Base-by-base conservation (phyloP, 1,284 basidiomycete species). In the Trametes pubescens region DNA sequence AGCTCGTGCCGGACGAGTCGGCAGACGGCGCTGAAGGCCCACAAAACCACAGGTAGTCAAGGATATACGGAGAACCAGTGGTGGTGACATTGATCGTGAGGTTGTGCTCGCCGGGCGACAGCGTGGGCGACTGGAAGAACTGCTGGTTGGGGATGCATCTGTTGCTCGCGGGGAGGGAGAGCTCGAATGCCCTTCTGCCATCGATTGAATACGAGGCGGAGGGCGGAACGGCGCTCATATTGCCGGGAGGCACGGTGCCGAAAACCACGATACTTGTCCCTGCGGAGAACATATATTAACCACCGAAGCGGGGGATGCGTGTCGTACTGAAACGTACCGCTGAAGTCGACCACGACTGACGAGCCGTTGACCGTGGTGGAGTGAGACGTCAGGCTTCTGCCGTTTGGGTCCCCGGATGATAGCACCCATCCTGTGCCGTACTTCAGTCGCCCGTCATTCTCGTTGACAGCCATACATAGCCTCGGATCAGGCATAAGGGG, bases 251-350 rank as follows among this genome's bases (percentile, higher is more conserved):
- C 13, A 83, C 77, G 18, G 78, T 79, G 1, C 82, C 82, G 56
- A 80, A 78, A 8, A 83, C 79, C 4, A 77, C 70, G 22, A 84
- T 77, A n/a, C 74, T 78, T 26, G 76, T 80, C 21, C 81, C 82
- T 84, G 34, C 14, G 11, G 7, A 21, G 22, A 16, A 26, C n/a
- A 6, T 21, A 34, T 4, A 43, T 37, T 21, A 18, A 22, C 21
- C 16, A 7, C 7, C 4, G 34, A 38, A 8, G 11, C 1, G 7
- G 11, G 21, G 2, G 29, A 32, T 32, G 8, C 13, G 26, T 18
- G 4, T 13, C 2, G 3, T 16, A 7, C 38, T 8, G 9, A 21
- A n/a, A 47, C 53, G 13, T 16, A 62, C 61, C 55, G 24, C 38
- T 21, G 22, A 57, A 62, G 2, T 57, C 44, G 2, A 62, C 40